Conservation (phyloP, 2,329 filamentous ascomycete genomes). For the Arthrocladium fulminans region DNA sequence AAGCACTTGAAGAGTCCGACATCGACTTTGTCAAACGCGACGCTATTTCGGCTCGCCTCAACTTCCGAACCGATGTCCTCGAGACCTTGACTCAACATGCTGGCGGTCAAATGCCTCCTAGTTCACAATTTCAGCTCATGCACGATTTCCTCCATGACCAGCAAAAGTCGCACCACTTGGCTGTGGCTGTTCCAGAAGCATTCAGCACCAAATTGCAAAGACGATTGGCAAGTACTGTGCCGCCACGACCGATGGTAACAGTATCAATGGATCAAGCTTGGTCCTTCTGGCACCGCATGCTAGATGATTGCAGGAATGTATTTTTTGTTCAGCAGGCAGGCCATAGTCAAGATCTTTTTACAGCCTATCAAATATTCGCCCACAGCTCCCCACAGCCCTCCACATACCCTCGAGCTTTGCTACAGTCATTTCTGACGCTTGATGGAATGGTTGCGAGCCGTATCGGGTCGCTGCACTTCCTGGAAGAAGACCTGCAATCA, state of each 20-base stretch:
- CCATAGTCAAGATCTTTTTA: constrained; percentile 31
- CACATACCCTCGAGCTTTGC: constrained; percentile 70
- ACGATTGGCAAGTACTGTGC: constrained; percentile 86
- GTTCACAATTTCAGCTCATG: constrained; percentile 20
- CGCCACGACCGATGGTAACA: constrained; percentile 79
- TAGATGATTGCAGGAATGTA: constrained; percentile 61
- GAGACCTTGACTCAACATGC: constrained; percentile 24
- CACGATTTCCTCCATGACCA: constrained; percentile 43
- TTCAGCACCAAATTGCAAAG: constrained; percentile 88
- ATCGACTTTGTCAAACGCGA: constrained; percentile 32
- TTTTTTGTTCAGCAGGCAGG: constrained; percentile 50
- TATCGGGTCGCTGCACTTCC: constrained; percentile 61
- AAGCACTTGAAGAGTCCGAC: constrained; percentile 37
- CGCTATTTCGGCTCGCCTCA: constrained; percentile 53
- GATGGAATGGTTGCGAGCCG: constrained; percentile 60
- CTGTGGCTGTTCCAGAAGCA: constrained; percentile 59
- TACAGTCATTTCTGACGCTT: constrained; percentile 67
- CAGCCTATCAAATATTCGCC: constrained; percentile 65
- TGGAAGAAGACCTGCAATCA: constrained; percentile 73
- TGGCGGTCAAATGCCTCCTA: neutral
- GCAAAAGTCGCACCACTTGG: constrained; percentile 52
- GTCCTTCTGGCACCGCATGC: constrained; percentile 59
- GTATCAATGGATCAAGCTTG: constrained; percentile 61
- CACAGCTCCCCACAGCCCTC: constrained; percentile 72
- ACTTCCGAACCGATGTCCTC: constrained; percentile 13